Evolutionary conservation across 2,329 filamentous ascomycete species (phyloP), one percentile per base, ranked within the genome.

Genomic region (Aureobasidium sp.): DNA sequence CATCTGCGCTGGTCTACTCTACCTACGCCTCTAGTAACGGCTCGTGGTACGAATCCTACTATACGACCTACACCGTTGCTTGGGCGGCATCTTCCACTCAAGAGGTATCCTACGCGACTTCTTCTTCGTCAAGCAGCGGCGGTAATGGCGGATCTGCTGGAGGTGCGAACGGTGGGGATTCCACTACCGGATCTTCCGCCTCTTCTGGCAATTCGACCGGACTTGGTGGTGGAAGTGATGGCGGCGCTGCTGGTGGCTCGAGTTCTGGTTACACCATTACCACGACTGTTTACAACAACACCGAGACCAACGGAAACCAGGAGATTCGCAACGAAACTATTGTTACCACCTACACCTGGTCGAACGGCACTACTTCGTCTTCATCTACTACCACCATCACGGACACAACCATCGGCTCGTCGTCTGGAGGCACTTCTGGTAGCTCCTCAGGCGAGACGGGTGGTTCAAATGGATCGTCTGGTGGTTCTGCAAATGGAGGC

Each of bases 21-120:
- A 71, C 69, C 12, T 69, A 68, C 61, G 63, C 62, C 55, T 67
- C 64, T 17, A 34, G 55, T 17, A 65, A 67, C 51, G 68, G 68
- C 14, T 61, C 58, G n/a, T 72, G 71, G 70, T 71, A 69, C 62
- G 66, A 53, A 25, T 57, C 67, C 8, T 72, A 70, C 62, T 72
- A 67, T 59, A 70, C 65, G 14, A 62, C 69, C 4, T 73, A 63
- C 52, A 69, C 65, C 11, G 59, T 67, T 14, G 66, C 67, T 17
- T 73, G 70, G 70, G 61, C 67, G 8, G 66, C 69, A 6, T 66
- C 68, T 6, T 69, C 70, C 1, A 70, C 70, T 1, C 66, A 52
- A 8, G 62, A 69, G 11, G 69, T 68, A 29, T 66, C 63, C 6
- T 65, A 65, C 29, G 65, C 67, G 5, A 65, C 65, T 34, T 68